Percentiles rank a stretch among this genome's conserved stretches.
Evolutionary conservation across 495 filamentous ascomycete genomes (phyloP).

Genomic region (Penicillium salamii): DNA sequence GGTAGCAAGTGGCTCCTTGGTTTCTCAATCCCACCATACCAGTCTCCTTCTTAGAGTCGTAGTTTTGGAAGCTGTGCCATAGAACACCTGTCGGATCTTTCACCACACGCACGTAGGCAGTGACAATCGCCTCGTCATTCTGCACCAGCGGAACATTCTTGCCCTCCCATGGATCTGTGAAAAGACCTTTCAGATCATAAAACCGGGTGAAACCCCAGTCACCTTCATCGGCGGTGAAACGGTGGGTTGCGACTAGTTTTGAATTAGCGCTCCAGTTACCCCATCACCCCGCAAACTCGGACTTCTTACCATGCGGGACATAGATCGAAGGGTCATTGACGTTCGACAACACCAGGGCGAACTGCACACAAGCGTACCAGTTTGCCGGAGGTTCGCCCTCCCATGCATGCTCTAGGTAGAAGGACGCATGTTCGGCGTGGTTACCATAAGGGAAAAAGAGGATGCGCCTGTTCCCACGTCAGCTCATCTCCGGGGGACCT

Average conservation of each 20-base stretch:
- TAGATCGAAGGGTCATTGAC: conserved; percentile 80
- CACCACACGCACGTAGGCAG: conserved; percentile 88
- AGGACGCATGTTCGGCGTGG: conserved; percentile 83
- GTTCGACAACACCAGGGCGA: conserved; percentile 91
- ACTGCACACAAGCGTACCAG: conserved; percentile 96
- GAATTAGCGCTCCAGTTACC: conserved; percentile 12
- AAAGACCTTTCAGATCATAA: conserved; percentile 78
- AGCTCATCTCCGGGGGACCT: conserved; percentile 4
- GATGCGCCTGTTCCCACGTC: conserved; percentile 63
- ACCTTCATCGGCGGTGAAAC: conserved; percentile 93
- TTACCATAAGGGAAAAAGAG: conserved; percentile 96
- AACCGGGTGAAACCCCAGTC: conserved; percentile 99
- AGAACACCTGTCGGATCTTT: conserved; percentile 98
- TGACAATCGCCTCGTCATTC: conserved; percentile 80
- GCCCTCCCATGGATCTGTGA: conserved; percentile 67
- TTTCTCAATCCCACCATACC: conserved; percentile 97
- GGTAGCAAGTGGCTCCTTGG: conserved; percentile 96
- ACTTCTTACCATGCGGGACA: conserved; percentile 57
- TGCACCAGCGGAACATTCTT: conserved; percentile 76
- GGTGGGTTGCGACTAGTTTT: conserved; percentile 66
- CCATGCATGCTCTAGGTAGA: conserved; percentile 95
- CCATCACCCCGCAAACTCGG: background rate
- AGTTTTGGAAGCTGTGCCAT: conserved; percentile 98
- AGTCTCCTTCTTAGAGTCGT: conserved; percentile 98
- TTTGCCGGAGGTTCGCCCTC: conserved; percentile 71